Conservation (phyloP, 148 eudicot species). For the Nepenthes mirabilis region DNA sequence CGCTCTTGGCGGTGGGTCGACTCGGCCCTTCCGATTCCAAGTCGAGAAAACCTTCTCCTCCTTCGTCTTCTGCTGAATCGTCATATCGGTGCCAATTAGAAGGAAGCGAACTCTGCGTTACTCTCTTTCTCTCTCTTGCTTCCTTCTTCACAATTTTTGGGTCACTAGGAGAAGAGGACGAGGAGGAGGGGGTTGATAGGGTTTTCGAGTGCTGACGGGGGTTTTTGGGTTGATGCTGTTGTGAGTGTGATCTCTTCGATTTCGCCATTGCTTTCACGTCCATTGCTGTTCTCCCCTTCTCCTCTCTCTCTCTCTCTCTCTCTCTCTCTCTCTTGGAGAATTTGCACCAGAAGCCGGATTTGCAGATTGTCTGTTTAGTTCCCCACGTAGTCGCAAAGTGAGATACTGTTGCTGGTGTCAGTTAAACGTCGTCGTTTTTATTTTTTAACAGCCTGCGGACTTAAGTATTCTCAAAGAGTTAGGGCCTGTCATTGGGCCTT, state of each 20-base stretch:
- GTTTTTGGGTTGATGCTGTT: constrained; percentile 30
- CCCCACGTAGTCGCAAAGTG: no score
- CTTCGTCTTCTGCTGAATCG: constrained; percentile 4
- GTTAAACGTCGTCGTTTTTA: no score
- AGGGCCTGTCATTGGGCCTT: no score
- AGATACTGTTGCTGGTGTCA: no score
- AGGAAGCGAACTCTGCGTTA: constrained; percentile 19
- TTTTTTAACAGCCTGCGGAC: no score
- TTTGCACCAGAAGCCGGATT: no score
- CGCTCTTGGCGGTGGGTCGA: constrained; percentile 10
- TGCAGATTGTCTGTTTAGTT: no score
- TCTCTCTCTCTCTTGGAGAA: no score
- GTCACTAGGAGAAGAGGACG: constrained; percentile 4
- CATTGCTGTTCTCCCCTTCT: constrained; percentile 7
- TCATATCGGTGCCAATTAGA: constrained; percentile 32
- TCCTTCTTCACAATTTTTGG: constrained; percentile 9
- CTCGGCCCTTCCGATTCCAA: constrained; percentile 17
- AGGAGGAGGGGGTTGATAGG: constrained; percentile 6
- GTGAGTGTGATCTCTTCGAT: constrained; percentile 35
- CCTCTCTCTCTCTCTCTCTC: no score
- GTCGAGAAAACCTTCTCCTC: not conserved
- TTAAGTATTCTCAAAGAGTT: no score
- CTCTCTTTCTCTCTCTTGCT: constrained; percentile 5
- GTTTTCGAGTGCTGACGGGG: constrained; percentile 11
- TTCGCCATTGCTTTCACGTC: constrained; percentile 32